Percentiles rank a stretch among this genome's conserved stretches.
These are phyloP conservation scores for Remersonia thermophila DNA, from an alignment of 2,329 filamentous ascomycete genomes.

Conservation along the genomic window DNA sequence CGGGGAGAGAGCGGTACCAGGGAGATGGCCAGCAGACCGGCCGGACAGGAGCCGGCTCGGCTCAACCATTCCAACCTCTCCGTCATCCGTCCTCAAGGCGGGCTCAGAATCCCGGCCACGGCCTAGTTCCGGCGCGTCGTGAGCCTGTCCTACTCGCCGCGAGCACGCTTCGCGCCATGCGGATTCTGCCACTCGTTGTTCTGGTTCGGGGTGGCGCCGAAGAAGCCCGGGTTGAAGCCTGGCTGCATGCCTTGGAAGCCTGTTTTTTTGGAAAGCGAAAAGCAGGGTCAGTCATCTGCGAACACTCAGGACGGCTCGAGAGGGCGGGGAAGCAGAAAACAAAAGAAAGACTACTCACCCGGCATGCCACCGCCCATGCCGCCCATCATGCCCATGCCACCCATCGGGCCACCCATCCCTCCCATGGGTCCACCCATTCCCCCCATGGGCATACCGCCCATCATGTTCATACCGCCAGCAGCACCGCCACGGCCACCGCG, in stretches of 20 bases:
- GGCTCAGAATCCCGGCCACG: no score
- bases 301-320: no score
- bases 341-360: constrained; percentile 34
- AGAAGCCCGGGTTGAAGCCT: constrained; percentile 65
- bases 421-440: constrained; percentile 35
- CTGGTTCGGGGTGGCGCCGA: constrained; percentile 41
- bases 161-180: constrained; percentile 66
- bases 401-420: constrained; percentile 31
- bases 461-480: constrained; percentile 24
- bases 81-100: no score
- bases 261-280: constrained; percentile 13
- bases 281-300: not conserved
- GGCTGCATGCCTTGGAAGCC: constrained; percentile 58
- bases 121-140: no score
- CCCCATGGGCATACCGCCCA: constrained; percentile 18
- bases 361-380: constrained; percentile 42
- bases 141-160: constrained; percentile 45
- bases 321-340: constrained; percentile 4
- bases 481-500: constrained; percentile 39
- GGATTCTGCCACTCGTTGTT: constrained; percentile 58
- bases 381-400: constrained; percentile 32
- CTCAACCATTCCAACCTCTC: no score
- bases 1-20: no score
- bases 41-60: no score
- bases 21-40: no score